These are phyloP conservation scores for Zygoascus hellenicus DNA, from an alignment of 1,139 yeast species.

Conservation along the genomic window DNA sequence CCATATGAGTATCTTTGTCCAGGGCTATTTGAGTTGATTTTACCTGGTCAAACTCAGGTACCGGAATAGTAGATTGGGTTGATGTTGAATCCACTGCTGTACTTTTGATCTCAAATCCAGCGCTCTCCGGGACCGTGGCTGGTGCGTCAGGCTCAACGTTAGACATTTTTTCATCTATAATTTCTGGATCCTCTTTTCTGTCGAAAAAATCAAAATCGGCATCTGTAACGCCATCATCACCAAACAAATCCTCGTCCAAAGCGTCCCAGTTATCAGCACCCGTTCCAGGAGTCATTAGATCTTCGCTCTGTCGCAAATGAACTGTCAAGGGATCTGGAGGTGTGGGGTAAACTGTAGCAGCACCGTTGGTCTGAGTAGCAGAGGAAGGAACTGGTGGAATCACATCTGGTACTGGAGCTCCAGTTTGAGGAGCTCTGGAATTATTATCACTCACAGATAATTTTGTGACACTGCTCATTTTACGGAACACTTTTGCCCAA, in stretches of 20 bases:
- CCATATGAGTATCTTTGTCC: too few species aligned
- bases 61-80: background rate
- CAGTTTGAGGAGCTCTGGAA: background rate
- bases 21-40: background rate
- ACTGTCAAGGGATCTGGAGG: slow-evolving; percentile 33
- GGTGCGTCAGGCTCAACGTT: slow-evolving; percentile 1
- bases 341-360: slow-evolving; percentile 30
- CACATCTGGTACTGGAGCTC: background rate
- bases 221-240: slow-evolving; percentile 38
- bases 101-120: too few species aligned
- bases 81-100: background rate
- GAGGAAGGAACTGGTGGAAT: background rate
- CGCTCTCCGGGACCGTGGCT: background rate
- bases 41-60: background rate
- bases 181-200: slow-evolving; percentile 25
- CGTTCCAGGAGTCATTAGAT: slow-evolving; percentile 19
- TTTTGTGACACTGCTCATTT: slow-evolving; percentile 5
- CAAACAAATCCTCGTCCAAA: slow-evolving; percentile 40
- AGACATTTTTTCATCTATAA: slow-evolving; percentile 5
- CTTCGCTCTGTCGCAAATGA: slow-evolving; percentile 9
- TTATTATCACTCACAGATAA: background rate
- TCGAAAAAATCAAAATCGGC: slow-evolving; percentile 42
- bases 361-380: background rate
- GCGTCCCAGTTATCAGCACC: slow-evolving; percentile 31
- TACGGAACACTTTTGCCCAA: slow-evolving; percentile 6